Conservation (phyloP, 257 asterid species). For the Penstemon davidsonii region DNA sequence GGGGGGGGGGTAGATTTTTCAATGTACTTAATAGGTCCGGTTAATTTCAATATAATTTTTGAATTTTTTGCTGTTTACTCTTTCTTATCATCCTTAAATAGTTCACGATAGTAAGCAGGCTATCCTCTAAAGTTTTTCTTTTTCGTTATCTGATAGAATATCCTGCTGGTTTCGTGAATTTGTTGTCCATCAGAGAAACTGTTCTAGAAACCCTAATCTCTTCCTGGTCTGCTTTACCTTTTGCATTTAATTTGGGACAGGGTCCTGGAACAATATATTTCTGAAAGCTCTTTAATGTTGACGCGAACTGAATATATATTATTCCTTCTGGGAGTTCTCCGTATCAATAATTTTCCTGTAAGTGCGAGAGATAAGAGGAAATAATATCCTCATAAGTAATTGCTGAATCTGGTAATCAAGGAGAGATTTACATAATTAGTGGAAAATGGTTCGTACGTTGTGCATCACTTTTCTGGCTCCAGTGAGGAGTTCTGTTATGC, state of each 20-base stretch:
- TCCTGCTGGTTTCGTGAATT: conserved; percentile 5
- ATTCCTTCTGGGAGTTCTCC: not conserved
- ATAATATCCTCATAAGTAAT: not conserved
- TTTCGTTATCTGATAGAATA: not conserved
- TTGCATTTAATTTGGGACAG: not conserved
- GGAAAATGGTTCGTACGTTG: not conserved
- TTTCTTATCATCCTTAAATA: conserved; percentile 15
- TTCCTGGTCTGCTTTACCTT: not conserved
- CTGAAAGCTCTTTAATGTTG: not conserved
- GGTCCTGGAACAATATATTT: conserved; percentile 13
- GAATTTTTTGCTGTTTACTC: not conserved
- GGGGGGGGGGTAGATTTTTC: conserved; percentile 3
- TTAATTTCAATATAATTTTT: not conserved
- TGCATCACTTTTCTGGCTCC: not conserved
- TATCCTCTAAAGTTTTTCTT: not conserved
- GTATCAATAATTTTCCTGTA: not conserved
- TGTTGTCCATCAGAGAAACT: conserved; percentile 1
- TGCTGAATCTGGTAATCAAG: not conserved
- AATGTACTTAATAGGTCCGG: conserved; percentile 1
- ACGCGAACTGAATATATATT: not conserved
- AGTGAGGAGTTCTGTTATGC: not conserved
- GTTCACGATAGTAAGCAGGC: conserved; percentile 13
- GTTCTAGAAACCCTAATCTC: not conserved
- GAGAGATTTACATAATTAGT: not conserved
- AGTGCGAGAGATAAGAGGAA: conserved; percentile 1